Evolutionary conservation across 306 rosid genomes (phyloP).

Genomic region (Lupinus albus): DNA sequence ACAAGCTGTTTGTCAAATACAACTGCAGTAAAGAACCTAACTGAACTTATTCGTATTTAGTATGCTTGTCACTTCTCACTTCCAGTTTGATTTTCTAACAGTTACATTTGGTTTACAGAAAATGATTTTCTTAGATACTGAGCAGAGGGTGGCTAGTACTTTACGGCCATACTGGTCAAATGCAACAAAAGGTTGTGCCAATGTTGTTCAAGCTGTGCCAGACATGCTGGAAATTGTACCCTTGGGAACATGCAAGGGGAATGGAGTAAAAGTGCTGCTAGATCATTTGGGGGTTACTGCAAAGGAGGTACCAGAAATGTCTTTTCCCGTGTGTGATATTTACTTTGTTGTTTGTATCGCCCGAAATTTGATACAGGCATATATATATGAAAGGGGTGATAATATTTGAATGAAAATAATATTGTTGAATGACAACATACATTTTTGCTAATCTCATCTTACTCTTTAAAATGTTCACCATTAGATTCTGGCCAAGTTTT

Average conservation of each 20-base stretch:
- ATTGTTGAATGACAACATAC: constrained; percentile 1
- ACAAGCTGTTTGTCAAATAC: constrained; percentile 12
- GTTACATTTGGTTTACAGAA: constrained; percentile 55
- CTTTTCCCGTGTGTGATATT: constrained; percentile 20
- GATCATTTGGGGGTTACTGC: constrained; percentile 80
- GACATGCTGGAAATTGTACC: constrained; percentile 92
- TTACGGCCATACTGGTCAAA: constrained; percentile 88
- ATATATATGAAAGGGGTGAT: constrained; percentile 1
- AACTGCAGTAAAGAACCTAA: constrained; percentile 20
- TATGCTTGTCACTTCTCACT: constrained; percentile 15
- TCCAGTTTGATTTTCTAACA: constrained; percentile 31
- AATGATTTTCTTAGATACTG: constrained; percentile 76
- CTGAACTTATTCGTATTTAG: neutral
- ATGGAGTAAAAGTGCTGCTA: constrained; percentile 77
- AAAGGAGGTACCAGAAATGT: constrained; percentile 59
- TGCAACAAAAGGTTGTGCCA: constrained; percentile 67
- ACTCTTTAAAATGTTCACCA: neutral
- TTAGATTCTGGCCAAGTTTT: constrained; percentile 3
- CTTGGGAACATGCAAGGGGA: constrained; percentile 80
- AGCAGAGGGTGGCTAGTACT: constrained; percentile 58
- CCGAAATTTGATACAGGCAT: neutral
- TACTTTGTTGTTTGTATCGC: constrained; percentile 6
- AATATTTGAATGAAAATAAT: constrained; percentile 23
- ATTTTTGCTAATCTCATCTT: constrained; percentile 19
- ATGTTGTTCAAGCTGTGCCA: constrained; percentile 80